Conservation (phyloP, 2,329 filamentous ascomycete species). For the Ceratocystis papillata region DNA sequence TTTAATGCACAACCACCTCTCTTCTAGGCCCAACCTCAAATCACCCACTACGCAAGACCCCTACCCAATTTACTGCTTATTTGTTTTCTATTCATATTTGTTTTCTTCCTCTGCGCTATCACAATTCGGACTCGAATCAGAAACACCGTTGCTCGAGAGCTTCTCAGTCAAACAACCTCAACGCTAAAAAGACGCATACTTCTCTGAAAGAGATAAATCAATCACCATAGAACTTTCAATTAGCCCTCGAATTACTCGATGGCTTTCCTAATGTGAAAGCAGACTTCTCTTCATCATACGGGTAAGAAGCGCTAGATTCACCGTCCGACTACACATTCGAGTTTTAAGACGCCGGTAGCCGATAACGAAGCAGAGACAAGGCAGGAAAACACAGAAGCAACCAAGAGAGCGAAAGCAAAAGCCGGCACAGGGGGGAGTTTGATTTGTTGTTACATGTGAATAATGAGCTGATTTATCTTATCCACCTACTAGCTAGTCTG, state of each 20-base stretch:
- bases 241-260: too few relatives aligned
- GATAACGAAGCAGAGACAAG: neutral
- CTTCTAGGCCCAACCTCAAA: constrained; percentile 2
- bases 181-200: neutral
- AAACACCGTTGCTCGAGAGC: neutral
- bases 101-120: neutral
- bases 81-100: neutral
- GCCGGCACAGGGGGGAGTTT: neutral
- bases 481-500: neutral
- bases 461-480: neutral
- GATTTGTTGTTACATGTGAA: neutral
- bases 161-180: neutral
- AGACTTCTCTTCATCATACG: neutral
- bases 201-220: neutral
- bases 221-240: neutral
- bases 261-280: neutral
- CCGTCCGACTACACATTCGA: neutral
- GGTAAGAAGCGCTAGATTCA: neutral
- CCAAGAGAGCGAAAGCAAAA: constrained; percentile 26
- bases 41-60: neutral
- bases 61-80: neutral
- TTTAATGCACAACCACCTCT: constrained; percentile 1
- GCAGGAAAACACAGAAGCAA: neutral
- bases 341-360: neutral
- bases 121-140: neutral